These are phyloP conservation scores for Venturia effusa DNA, from an alignment of 2,329 filamentous ascomycete genomes.

Conservation along the genomic window DNA sequence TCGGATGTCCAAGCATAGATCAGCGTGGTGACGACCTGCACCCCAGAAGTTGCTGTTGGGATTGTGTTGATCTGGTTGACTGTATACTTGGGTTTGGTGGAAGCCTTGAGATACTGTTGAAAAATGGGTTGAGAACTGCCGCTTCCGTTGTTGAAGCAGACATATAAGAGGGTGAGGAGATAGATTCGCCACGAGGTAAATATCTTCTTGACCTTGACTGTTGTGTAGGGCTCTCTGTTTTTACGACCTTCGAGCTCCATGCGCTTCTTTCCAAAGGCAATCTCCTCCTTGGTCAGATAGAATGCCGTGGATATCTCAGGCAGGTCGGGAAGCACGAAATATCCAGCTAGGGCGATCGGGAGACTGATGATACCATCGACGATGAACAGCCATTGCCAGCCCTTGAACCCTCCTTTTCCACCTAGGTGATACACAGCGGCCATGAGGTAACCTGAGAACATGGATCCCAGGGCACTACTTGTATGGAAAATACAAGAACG, in stretches of 20 bases:
- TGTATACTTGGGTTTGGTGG: constrained; percentile 33
- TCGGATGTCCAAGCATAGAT: constrained; percentile 58
- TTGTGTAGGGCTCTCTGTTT: constrained; percentile 35
- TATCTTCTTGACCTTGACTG: constrained; percentile 47
- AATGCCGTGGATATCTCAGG: constrained; percentile 40
- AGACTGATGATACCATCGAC: constrained; percentile 44
- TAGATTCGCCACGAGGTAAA: constrained; percentile 57
- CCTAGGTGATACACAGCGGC: constrained; percentile 40
- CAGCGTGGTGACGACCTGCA: constrained; percentile 49
- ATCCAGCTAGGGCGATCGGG: constrained; percentile 40
- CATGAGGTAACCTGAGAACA: constrained; percentile 46
- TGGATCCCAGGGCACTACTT: constrained; percentile 32
- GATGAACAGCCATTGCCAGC: constrained; percentile 46
- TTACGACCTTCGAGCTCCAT: constrained; percentile 41
- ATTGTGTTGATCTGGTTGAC: constrained; percentile 46
- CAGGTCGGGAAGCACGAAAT: constrained; percentile 38
- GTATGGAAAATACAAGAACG: constrained; percentile 43
- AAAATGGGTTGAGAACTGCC: constrained; percentile 45
- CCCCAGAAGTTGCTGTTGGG: constrained; percentile 39
- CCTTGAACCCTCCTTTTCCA: constrained; percentile 36
- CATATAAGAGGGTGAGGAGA: constrained; percentile 45
- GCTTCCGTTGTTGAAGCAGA: constrained; percentile 52
- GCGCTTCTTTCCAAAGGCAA: constrained; percentile 35
- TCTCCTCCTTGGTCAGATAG: constrained; percentile 36
- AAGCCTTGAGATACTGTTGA: constrained; percentile 33